A percentile compares a stretch with the other conserved stretches of the same genome.
These are phyloP conservation scores for Pisolithus orientalis DNA, from an alignment of 768 basidiomycete genomes.

Conservation along the genomic window DNA sequence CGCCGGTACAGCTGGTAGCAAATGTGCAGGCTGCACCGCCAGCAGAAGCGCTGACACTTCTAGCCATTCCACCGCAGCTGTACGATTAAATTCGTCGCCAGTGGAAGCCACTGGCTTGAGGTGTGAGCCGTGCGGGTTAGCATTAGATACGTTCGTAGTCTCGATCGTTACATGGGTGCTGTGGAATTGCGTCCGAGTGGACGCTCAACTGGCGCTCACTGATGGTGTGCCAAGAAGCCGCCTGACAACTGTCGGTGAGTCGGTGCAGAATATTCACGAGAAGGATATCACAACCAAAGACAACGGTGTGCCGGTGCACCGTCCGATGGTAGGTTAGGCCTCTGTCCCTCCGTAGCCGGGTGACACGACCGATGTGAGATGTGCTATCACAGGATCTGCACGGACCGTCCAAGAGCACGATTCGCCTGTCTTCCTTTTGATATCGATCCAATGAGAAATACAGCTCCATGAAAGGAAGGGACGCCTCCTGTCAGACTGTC, in stretches of 20 bases:
- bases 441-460: no score
- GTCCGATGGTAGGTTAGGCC: neutral
- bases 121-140: neutral
- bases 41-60: slow-evolving; percentile 50
- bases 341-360: no score
- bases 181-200: slow-evolving; percentile 12
- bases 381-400: no score
- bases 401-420: no score
- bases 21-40: slow-evolving; percentile 60
- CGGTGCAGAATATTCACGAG: no score
- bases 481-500: neutral
- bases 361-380: no score
- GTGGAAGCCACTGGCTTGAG: neutral
- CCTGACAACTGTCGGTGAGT: no score
- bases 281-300: no score
- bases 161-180: neutral
- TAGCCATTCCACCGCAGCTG: slow-evolving; percentile 47
- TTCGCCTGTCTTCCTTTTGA: no score
- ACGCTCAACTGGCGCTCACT: slow-evolving; percentile 4
- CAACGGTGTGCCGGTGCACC: neutral
- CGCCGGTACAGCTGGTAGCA: slow-evolving; percentile 35
- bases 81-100: neutral
- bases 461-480: no score
- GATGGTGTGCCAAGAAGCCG: no score
- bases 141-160: neutral